phyloP scores from a whole-genome alignment of 768 basidiomycete genomes.

The Rhodotorula toruloides region DNA sequence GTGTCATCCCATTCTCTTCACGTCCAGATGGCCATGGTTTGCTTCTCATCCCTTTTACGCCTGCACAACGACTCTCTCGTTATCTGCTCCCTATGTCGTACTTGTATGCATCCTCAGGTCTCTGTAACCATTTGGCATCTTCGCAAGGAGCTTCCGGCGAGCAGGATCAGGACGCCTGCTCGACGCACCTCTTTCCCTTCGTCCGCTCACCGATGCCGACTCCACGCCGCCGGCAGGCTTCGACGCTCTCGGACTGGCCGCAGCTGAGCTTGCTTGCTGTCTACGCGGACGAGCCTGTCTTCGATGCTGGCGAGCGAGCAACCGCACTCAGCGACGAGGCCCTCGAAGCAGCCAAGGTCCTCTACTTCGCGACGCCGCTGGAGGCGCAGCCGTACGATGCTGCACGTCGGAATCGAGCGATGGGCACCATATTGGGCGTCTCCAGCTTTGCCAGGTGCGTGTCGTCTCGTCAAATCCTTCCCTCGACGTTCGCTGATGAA shows the following conservation, averaged over 20 bases:
- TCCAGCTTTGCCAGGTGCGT: slow-evolving; percentile 28
- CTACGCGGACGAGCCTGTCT: slow-evolving; percentile 14
- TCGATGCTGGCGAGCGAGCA: background rate
- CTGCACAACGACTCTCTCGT: too few species aligned
- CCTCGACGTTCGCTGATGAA: background rate
- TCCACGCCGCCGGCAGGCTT: background rate
- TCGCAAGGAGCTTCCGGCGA: too few species aligned
- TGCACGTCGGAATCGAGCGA: slow-evolving; percentile 2
- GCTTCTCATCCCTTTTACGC: background rate
- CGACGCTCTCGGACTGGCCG: slow-evolving; percentile 18
- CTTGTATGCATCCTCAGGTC: too few species aligned
- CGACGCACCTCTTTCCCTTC: background rate
- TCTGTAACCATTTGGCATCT: background rate
- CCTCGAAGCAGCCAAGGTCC: slow-evolving; percentile 28
- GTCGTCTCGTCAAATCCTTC: too few species aligned
- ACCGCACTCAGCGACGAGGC: slow-evolving; percentile 6
- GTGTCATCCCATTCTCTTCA: too few species aligned
- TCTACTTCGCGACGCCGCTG: background rate
- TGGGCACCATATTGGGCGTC: slow-evolving; percentile 34
- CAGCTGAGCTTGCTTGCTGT: slow-evolving; percentile 21
- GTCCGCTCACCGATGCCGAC: background rate
- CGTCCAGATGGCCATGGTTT: too few species aligned
- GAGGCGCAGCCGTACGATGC: background rate
- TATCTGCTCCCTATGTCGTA: too few species aligned
- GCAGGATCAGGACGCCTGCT: too few species aligned